Evolutionary conservation across 2,329 filamentous ascomycete genomes (phyloP).

Genomic region (Fusarium udum): DNA sequence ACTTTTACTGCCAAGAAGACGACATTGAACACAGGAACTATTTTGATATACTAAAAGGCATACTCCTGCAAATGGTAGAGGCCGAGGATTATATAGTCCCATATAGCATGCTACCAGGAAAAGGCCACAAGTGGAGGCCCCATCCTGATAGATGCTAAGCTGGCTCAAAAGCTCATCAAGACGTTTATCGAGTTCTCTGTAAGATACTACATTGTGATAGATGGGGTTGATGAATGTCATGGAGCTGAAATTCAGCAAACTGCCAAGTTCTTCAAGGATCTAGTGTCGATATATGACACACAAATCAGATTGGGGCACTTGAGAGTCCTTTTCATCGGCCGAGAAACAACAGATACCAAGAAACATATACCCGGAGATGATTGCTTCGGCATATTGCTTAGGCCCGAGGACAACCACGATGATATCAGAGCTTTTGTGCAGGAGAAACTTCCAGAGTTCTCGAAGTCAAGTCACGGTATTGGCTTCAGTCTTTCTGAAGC

Average conservation of each 20-base stretch:
- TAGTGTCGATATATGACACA: not conserved
- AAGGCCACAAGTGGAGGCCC: not conserved
- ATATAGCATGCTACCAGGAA: not conserved
- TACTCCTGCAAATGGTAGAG: constrained; percentile 1
- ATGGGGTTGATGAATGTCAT: not conserved
- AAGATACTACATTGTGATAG: constrained; percentile 1
- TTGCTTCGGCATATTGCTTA: not conserved
- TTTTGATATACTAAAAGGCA: not conserved
- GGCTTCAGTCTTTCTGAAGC: not conserved
- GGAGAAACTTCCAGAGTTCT: not conserved
- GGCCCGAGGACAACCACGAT: not conserved
- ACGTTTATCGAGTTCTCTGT: not conserved
- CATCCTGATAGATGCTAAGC: not conserved
- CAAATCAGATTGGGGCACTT: not conserved
- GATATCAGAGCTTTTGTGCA: not conserved
- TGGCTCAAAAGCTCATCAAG: not conserved
- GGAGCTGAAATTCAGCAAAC: not conserved
- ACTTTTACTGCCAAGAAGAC: constrained; percentile 10
- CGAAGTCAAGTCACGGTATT: rapidly evolving
- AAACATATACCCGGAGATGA: not conserved
- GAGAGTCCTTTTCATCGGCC: constrained; percentile 2
- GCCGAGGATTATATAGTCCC: not conserved
- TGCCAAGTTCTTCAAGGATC: not conserved
- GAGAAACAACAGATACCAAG: not conserved
- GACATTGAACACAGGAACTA: not conserved